A percentile compares a stretch with the other conserved stretches of the same genome.
Conservation (phyloP, 352 stramenopile species). For the Globisporangium cystogenes region DNA sequence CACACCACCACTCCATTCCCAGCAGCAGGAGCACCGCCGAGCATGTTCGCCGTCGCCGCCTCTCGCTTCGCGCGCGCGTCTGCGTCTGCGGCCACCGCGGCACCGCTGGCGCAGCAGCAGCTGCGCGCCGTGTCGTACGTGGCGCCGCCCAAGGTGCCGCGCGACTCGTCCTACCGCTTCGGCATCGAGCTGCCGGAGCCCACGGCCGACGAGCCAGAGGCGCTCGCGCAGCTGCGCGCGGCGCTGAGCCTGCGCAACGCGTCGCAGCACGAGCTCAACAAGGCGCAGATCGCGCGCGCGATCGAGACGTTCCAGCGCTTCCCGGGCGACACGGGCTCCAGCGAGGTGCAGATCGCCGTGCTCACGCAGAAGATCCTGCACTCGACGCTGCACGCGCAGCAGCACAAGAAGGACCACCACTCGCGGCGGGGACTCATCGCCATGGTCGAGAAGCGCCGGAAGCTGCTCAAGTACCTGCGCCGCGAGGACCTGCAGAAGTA, state of each 20-base stretch:
- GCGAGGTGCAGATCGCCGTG: constrained; percentile 81
- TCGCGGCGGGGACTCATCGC: constrained; percentile 78
- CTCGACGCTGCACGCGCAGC: constrained; percentile 65
- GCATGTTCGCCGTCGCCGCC: constrained; percentile 36
- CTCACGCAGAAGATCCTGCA: constrained; percentile 84
- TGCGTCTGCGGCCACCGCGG: background rate
- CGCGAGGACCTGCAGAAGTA: constrained; percentile 79
- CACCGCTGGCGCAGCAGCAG: background rate
- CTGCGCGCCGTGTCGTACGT: constrained; percentile 31
- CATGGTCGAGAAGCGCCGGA: constrained; percentile 84
- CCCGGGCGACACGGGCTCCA: constrained; percentile 80
- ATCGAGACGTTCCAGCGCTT: constrained; percentile 87
- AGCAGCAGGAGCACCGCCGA: background rate
- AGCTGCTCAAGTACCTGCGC: constrained; percentile 83
- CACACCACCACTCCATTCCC: too few relatives aligned
- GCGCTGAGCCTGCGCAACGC: constrained; percentile 75
- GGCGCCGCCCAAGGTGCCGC: constrained; percentile 44
- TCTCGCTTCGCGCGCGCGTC: constrained; percentile 20
- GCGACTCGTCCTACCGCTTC: constrained; percentile 46
- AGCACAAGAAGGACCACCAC: constrained; percentile 86
- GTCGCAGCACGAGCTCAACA: constrained; percentile 79
- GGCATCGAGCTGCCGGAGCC: background rate
- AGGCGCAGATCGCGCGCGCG: constrained; percentile 69
- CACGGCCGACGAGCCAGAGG: constrained; percentile 13
- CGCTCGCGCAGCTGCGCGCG: constrained; percentile 52